phyloP scores from a whole-genome alignment of 2,329 filamentous ascomycete genomes.

The Amauroascus niger region DNA sequence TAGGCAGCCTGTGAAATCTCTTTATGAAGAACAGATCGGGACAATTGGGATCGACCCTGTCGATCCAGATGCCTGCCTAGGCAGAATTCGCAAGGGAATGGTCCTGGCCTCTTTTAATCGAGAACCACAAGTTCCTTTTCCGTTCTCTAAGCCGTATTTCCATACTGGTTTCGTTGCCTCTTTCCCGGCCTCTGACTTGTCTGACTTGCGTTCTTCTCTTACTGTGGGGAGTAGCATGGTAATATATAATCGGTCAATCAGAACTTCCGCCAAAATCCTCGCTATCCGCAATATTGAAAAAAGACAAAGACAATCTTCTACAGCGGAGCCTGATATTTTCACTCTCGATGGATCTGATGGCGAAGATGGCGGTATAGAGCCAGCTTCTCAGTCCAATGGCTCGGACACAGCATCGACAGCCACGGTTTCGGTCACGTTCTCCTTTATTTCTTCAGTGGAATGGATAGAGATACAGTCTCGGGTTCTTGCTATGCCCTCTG shows the following conservation, averaged over 20 bases:
- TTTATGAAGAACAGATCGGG: constrained; percentile 75
- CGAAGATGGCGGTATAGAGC: constrained; percentile 9
- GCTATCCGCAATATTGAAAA: constrained; percentile 38
- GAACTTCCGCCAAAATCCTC: constrained; percentile 66
- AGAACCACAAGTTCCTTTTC: neutral
- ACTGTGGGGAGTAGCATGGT: constrained; percentile 52
- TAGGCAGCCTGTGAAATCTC: constrained; percentile 65
- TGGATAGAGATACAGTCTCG: constrained; percentile 49
- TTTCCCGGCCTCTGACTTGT: constrained; percentile 54
- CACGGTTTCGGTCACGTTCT: constrained; percentile 43
- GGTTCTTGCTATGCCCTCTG: constrained; percentile 51
- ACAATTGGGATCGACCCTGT: constrained; percentile 63
- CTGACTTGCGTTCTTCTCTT: constrained; percentile 40
- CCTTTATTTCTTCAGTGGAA: constrained; percentile 49
- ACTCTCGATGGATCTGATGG: constrained; percentile 33
- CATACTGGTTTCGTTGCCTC: constrained; percentile 61
- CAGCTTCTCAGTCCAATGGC: neutral
- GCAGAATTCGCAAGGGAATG: constrained; percentile 64
- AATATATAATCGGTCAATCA: constrained; percentile 77
- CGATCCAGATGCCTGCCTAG: constrained; percentile 21
- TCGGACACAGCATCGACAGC: neutral
- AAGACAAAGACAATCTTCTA: constrained; percentile 20
- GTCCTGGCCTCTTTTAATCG: constrained; percentile 57
- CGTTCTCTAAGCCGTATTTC: constrained; percentile 26
- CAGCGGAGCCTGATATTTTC: constrained; percentile 36